phyloP scores from a whole-genome alignment of 371 early-diverging fungal genomes.

The Mucor plumbeus region DNA sequence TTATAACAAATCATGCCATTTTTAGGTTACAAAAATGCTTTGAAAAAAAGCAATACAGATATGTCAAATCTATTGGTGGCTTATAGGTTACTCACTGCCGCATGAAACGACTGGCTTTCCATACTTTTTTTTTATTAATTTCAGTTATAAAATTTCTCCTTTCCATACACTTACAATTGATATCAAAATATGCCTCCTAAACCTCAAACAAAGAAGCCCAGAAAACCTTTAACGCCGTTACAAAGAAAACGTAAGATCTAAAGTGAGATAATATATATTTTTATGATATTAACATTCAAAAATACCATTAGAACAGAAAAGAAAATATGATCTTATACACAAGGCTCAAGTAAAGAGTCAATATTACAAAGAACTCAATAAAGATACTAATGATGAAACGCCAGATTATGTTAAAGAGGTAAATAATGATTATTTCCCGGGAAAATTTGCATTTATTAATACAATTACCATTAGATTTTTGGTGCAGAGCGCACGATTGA shows the following conservation, averaged over 20 bases:
- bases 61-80: constrained; percentile 14
- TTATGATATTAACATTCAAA: background rate
- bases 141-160: constrained; percentile 7
- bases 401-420: constrained; percentile 60
- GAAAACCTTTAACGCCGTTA: constrained; percentile 35
- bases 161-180: background rate
- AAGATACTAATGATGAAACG: constrained; percentile 41
- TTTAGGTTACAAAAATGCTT: too few relatives aligned
- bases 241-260: constrained; percentile 31
- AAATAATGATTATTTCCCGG: background rate
- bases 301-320: constrained; percentile 49
- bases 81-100: background rate
- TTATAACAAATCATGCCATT: too few relatives aligned
- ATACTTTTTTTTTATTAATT: background rate
- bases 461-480: constrained; percentile 52
- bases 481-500: constrained; percentile 61
- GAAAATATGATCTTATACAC: constrained; percentile 63
- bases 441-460: background rate
- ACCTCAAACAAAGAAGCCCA: constrained; percentile 19
- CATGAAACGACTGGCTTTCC: constrained; percentile 17
- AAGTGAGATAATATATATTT: background rate
- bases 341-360: constrained; percentile 67
- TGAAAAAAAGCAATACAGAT: too few relatives aligned
- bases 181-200: constrained; percentile 26
- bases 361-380: constrained; percentile 55